A percentile compares a stretch with the other conserved stretches of the same genome.
These are phyloP conservation scores for Cymbopogon citratus DNA, from an alignment of 176 grass and related monocot species.

Conservation along the genomic window DNA sequence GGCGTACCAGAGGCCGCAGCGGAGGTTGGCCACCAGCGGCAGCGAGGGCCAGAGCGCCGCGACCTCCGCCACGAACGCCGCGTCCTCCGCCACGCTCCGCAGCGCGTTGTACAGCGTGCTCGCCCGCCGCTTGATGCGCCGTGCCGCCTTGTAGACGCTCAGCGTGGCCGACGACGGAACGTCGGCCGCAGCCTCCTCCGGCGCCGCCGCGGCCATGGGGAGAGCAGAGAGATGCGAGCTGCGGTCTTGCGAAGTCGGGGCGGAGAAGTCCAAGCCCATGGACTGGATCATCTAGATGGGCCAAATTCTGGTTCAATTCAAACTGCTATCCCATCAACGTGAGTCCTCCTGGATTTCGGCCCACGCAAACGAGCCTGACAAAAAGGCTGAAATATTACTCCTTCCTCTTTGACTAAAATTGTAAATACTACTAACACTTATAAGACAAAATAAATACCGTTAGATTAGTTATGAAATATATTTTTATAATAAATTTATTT, in stretches of 20 bases:
- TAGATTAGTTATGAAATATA: no score
- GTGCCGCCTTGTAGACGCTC: conserved; percentile 69
- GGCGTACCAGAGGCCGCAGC: conserved; percentile 88
- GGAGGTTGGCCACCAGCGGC: conserved; percentile 81
- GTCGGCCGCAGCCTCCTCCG: conserved; percentile 2
- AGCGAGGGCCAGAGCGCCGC: conserved; percentile 71
- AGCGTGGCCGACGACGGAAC: conserved; percentile 22
- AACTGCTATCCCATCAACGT: neutral
- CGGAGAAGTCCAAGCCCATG: neutral
- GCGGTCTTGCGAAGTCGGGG: neutral
- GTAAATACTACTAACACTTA: no score
- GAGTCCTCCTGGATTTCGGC: neutral
- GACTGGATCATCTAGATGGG: neutral
- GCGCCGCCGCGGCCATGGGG: conserved; percentile 26
- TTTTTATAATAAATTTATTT: no score
- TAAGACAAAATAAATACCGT: no score
- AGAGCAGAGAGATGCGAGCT: neutral
- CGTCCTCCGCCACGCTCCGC: conserved; percentile 73
- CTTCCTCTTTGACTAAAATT: no score
- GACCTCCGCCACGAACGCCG: conserved; percentile 89
- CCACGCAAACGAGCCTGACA: neutral
- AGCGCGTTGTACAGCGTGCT: conserved; percentile 84
- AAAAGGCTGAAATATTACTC: no score
- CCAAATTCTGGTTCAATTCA: neutral
- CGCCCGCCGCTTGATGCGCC: conserved; percentile 69